Conservation (phyloP, 2,329 filamentous ascomycete species). For the Massarina eburnea region DNA sequence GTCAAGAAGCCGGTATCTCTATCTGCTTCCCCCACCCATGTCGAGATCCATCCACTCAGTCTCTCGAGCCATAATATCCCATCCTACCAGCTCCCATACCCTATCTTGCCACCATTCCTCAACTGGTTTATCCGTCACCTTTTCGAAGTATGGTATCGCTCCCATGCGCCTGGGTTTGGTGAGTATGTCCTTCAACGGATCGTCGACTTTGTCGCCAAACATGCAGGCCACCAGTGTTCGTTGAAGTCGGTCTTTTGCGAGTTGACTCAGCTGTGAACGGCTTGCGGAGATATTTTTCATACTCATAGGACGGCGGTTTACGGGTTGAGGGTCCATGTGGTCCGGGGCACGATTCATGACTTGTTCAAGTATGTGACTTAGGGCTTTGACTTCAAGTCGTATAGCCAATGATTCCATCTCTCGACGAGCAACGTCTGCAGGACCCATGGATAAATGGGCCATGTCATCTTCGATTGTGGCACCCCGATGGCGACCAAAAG, state of each 20-base stretch:
- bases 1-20: no score
- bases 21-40: background rate
- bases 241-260: slow-evolving; percentile 48
- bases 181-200: slow-evolving; percentile 46
- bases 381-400: slow-evolving; percentile 44
- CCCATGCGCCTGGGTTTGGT: slow-evolving; percentile 39
- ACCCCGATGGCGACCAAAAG: slow-evolving; percentile 39
- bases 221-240: slow-evolving; percentile 48
- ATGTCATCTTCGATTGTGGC: slow-evolving; percentile 32
- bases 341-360: slow-evolving; percentile 43
- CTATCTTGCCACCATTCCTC: slow-evolving; percentile 59
- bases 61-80: slow-evolving; percentile 51
- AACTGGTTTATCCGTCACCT: slow-evolving; percentile 44
- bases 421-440: slow-evolving; percentile 9
- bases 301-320: slow-evolving; percentile 23
- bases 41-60: slow-evolving; percentile 12
- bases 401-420: slow-evolving; percentile 25
- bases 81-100: slow-evolving; percentile 60
- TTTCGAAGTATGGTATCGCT: slow-evolving; percentile 34
- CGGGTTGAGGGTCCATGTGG: slow-evolving; percentile 29
- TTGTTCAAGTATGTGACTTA: slow-evolving; percentile 45
- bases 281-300: slow-evolving; percentile 24
- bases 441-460: slow-evolving; percentile 5
- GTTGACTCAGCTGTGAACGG: slow-evolving; percentile 35
- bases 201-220: slow-evolving; percentile 42